phyloP scores from a whole-genome alignment of 2,329 filamentous ascomycete species.

The Chaetomiaceae sp. region DNA sequence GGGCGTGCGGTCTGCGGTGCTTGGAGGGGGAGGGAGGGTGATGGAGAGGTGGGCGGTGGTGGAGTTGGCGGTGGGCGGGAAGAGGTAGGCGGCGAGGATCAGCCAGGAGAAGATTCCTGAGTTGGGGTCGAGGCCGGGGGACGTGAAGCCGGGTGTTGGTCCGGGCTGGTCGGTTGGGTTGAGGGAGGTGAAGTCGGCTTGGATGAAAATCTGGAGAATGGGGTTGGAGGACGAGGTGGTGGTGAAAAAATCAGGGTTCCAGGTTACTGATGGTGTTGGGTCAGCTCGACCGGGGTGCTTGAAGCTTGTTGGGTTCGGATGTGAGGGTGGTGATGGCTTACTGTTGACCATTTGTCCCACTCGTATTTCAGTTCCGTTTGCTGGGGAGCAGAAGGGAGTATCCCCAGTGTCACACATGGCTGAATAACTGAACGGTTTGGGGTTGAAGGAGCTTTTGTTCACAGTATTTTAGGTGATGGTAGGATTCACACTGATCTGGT shows the following conservation, averaged over 20 bases:
- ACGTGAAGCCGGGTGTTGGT: conserved; percentile 14
- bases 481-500: no score
- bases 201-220: conserved; percentile 11
- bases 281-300: no score
- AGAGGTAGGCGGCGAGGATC: conserved; percentile 9
- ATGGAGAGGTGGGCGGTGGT: conserved; percentile 11
- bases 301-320: no score
- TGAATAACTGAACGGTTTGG: background rate
- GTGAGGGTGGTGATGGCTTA: conserved; percentile 3
- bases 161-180: background rate
- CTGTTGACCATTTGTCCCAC: conserved; percentile 8
- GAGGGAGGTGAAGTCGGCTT: conserved; percentile 14
- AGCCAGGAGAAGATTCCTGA: conserved; percentile 11
- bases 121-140: conserved; percentile 2
- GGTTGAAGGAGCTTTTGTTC: no score
- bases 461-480: no score
- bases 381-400: conserved; percentile 12
- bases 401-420: conserved; percentile 13
- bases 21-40: conserved; percentile 6
- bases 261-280: conserved; percentile 16
- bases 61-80: conserved; percentile 2
- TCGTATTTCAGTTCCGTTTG: conserved; percentile 6
- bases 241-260: conserved; percentile 16
- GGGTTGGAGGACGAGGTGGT: background rate
- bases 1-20: conserved; percentile 1